Evolutionary conservation across 345 rosid species (phyloP).

Genomic region (Clarkia xantiana): DNA sequence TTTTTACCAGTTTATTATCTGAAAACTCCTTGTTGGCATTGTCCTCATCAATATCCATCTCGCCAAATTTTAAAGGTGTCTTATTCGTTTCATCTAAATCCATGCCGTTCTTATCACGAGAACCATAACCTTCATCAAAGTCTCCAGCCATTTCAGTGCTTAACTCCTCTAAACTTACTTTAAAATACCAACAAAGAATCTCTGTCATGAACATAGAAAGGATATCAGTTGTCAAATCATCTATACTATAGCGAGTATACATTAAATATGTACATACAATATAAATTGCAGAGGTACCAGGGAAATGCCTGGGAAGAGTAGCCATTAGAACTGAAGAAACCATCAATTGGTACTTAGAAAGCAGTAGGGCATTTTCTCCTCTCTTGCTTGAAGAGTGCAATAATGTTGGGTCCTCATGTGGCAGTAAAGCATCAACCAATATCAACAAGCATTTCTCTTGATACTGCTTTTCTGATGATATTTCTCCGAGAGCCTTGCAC

Average conservation of each 20-base stretch:
- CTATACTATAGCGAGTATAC: neutral
- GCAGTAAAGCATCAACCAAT: constrained; percentile 44
- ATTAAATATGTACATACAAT: neutral
- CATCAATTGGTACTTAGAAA: constrained; percentile 53
- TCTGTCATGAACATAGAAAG: constrained; percentile 25
- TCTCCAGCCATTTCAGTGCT: constrained; percentile 62
- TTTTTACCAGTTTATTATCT: constrained; percentile 47
- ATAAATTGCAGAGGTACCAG: constrained; percentile 29
- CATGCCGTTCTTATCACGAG: constrained; percentile 45
- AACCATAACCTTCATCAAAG: constrained; percentile 18
- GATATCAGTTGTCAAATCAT: constrained; percentile 4
- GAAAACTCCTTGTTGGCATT: constrained; percentile 29
- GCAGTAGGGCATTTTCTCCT: constrained; percentile 27
- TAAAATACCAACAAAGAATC: constrained; percentile 79
- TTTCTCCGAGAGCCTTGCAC: constrained; percentile 56
- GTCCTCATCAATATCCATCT: constrained; percentile 65
- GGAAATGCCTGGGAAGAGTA: constrained; percentile 74
- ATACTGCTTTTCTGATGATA: constrained; percentile 31
- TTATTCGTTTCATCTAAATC: constrained; percentile 60
- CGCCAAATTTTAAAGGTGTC: constrained; percentile 21
- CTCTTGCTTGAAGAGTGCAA: constrained; percentile 22
- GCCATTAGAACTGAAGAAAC: constrained; percentile 74
- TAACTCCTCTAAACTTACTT: constrained; percentile 79
- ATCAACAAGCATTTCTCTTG: constrained; percentile 65
- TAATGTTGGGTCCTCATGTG: constrained; percentile 19